Evolutionary conservation across 1,139 yeast species (phyloP).

Genomic region (Debaryomyces psychrophilus): DNA sequence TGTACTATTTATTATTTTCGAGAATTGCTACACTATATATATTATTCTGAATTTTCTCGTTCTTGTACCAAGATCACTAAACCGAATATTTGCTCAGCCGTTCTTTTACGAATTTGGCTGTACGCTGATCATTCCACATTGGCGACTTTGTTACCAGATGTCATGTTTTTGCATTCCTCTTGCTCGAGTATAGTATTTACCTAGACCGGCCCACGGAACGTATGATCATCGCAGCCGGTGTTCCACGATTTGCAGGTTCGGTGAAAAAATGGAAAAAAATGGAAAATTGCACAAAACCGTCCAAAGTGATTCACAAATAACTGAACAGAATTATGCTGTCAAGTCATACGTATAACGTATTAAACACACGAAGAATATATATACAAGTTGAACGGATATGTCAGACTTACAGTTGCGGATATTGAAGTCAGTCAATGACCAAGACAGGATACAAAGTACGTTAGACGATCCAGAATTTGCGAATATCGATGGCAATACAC

Average conservation of each 20-base stretch:
- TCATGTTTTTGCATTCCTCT: conserved; percentile 1
- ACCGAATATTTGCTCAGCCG: conserved; percentile 13
- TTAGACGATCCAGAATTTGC: conserved; percentile 54
- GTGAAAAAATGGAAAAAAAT: conserved; percentile 1
- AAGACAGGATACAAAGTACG: conserved; percentile 68
- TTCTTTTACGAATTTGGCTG: conserved; percentile 1
- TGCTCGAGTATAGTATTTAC: conserved; percentile 1
- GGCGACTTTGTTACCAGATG: conserved; percentile 1
- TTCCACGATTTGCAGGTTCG: conserved; percentile 4
- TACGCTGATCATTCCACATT: conserved; percentile 1
- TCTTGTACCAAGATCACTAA: not conserved
- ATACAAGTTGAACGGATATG: conserved; percentile 31
- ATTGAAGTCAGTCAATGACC: conserved; percentile 62
- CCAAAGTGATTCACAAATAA: conserved; percentile 3
- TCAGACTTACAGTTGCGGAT: conserved; percentile 60
- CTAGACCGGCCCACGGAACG: not conserved
- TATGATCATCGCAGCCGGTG: not conserved
- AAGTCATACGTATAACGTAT: not conserved
- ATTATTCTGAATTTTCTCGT: not conserved
- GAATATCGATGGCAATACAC: conserved; percentile 39
- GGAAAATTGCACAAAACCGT: conserved; percentile 6
- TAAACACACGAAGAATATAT: not conserved
- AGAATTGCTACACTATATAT: not conserved
- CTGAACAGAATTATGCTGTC: not conserved
- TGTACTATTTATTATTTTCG: not conserved